A percentile compares a stretch with the other conserved stretches of the same genome.
Evolutionary conservation across 148 eudicot genomes (phyloP).

Genomic region (Camellia lanceoleosa): DNA sequence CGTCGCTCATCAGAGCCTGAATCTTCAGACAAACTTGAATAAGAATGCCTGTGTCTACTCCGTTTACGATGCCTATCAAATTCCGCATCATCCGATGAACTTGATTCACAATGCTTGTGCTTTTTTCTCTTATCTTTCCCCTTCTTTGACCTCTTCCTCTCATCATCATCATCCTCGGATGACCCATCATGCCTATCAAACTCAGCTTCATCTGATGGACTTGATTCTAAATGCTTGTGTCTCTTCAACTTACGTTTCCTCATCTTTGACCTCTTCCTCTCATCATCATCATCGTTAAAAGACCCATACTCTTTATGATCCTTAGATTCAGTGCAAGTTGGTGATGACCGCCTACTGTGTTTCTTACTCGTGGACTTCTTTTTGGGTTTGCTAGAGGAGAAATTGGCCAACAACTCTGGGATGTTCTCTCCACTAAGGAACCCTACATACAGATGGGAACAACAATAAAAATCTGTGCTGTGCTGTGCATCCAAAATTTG

Average conservation of each 20-base stretch:
- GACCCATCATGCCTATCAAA: background rate
- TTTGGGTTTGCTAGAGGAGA: slow-evolving; percentile 45
- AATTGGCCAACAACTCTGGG: slow-evolving; percentile 65
- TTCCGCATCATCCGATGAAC: slow-evolving; percentile 35
- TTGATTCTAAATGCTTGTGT: slow-evolving; percentile 29
- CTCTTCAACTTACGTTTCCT: slow-evolving; percentile 30
- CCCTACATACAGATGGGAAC: slow-evolving; percentile 40
- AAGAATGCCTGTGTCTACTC: slow-evolving; percentile 27
- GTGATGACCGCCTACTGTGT: slow-evolving; percentile 40
- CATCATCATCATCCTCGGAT: slow-evolving; percentile 24
- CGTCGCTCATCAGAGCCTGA: slow-evolving; percentile 21
- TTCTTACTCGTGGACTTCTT: slow-evolving; percentile 54
- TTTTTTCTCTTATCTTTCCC: slow-evolving; percentile 30
- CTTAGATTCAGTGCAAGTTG: slow-evolving; percentile 9
- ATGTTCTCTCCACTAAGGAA: slow-evolving; percentile 63
- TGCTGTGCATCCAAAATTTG: background rate
- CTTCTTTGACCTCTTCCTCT: slow-evolving; percentile 31
- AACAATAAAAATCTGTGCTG: slow-evolving; percentile 13
- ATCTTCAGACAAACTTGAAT: slow-evolving; percentile 26
- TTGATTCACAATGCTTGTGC: slow-evolving; percentile 21
- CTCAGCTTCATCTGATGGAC: slow-evolving; percentile 15
- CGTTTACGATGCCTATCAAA: slow-evolving; percentile 29
- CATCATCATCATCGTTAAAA: slow-evolving; percentile 28
- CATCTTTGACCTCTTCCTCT: slow-evolving; percentile 35
- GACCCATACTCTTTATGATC: slow-evolving; percentile 10